These are phyloP conservation scores for Elsinoe australis DNA, from an alignment of 2,329 filamentous ascomycete species.

Conservation along the genomic window DNA sequence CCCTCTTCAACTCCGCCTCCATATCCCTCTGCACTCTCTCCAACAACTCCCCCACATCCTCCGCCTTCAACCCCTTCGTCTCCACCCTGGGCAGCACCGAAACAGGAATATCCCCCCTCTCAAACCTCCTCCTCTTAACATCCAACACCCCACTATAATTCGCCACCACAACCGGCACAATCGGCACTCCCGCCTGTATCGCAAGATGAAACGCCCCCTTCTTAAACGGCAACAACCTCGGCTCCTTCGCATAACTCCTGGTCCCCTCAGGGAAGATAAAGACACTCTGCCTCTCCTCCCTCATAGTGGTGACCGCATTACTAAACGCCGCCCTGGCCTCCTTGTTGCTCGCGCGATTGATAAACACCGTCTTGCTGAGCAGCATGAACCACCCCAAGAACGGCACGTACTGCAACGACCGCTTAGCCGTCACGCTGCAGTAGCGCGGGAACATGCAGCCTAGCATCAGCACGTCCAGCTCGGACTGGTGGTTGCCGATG, in stretches of 20 bases:
- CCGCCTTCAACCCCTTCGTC: conserved; percentile 62
- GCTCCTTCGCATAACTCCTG: conserved; percentile 75
- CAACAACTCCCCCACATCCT: conserved; percentile 70
- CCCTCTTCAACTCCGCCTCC: conserved; percentile 51
- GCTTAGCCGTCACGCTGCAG: conserved; percentile 90
- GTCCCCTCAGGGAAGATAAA: conserved; percentile 92
- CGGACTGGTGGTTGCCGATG: conserved; percentile 62
- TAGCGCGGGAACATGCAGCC: conserved; percentile 83
- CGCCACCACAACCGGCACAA: conserved; percentile 65
- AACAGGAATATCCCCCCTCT: conserved; percentile 49
- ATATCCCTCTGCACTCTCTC: conserved; percentile 64
- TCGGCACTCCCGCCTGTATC: conserved; percentile 84
- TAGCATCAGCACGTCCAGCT: conserved; percentile 89
- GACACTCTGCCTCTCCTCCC: conserved; percentile 56
- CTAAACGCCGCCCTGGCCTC: conserved; percentile 80
- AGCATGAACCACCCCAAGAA: conserved; percentile 90
- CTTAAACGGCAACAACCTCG: conserved; percentile 87
- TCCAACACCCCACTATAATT: conserved; percentile 45
- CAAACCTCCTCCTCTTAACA: conserved; percentile 37
- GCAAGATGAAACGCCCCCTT: conserved; percentile 97
- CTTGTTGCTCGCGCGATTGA: conserved; percentile 78
- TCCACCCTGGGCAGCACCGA: conserved; percentile 72
- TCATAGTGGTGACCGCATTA: conserved; percentile 74
- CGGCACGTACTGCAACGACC: conserved; percentile 67
- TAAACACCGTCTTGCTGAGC: conserved; percentile 84